Evolutionary conservation across 1,284 basidiomycete genomes (phyloP), one percentile per base, ranked within the genome.

Genomic region (Moesziomyces antarcticus): DNA sequence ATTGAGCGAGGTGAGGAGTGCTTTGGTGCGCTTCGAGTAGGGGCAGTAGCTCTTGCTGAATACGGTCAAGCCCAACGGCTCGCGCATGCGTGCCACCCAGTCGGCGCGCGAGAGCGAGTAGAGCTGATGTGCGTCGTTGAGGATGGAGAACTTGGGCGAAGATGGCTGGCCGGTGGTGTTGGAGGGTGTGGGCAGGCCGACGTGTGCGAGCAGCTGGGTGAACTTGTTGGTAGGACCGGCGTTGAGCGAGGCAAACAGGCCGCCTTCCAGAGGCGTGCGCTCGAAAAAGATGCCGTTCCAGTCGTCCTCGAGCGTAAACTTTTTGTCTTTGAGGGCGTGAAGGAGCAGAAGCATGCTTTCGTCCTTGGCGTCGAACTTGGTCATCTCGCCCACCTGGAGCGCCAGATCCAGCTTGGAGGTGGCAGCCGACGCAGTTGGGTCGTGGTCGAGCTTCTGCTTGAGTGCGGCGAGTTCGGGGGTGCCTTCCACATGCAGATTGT

Each of bases 1-100:
- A 16, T 59, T 56, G 22, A 73, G 35, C 45, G 57, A 56, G 22
- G 30, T 21, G 42, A 76, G 59, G 5, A 76, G 48, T 3, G 33
- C 43, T 21, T 76, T 76, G 11, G 70, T 63, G 9, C 50, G 63
- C 14, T 70, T 57, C 25, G 66, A 70, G 44, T 70, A 71, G 14
- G 74, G 71, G 44, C 74, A 76, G 51, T 70, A 73, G 56, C 59
- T 64, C 43, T 76, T 76, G 62, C 66, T 67, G 35, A 76, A 76
- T 5, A 76, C 70, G 14, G 66, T 73, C 3, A 76, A 35, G 2
- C 68, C 68, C 14, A 62, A 47, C 1, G 42, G 35, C 0, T 33
- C 24, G 20, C 72, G 66, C 16, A 69, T 49, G 9, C 27, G 50
- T 20, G 16, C n/a, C 8, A 67, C 67, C 72, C 72, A 74, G 11